Evolutionary conservation across 495 filamentous ascomycete species (phyloP).

Genomic region (Aspergillus diversus): DNA sequence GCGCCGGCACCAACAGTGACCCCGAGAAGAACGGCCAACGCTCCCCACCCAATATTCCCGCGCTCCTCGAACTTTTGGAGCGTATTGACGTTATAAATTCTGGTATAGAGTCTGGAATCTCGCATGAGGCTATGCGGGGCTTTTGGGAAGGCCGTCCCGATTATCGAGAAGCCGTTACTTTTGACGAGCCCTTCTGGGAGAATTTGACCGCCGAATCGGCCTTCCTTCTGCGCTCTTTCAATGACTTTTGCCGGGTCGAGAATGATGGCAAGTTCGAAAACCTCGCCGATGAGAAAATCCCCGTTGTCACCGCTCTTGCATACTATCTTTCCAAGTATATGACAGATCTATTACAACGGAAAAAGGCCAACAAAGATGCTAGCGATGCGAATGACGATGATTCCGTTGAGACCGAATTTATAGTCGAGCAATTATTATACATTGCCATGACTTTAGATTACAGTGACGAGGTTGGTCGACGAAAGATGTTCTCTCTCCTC

Average conservation of each 20-base stretch:
- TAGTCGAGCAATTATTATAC: conserved; percentile 91
- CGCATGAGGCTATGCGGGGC: conserved; percentile 86
- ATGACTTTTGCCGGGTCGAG: conserved; percentile 81
- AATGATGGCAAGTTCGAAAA: conserved; percentile 70
- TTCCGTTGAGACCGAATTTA: conserved; percentile 84
- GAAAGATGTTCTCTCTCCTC: conserved; percentile 92
- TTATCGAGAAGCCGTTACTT: conserved; percentile 78
- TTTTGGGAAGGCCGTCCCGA: conserved; percentile 96
- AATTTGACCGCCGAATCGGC: conserved; percentile 80
- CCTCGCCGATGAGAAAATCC: conserved; percentile 87
- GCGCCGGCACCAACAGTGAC: conserved; percentile 64
- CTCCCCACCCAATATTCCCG: conserved; percentile 69
- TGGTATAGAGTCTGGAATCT: conserved; percentile 85
- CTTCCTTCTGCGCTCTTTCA: conserved; percentile 88
- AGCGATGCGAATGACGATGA: conserved; percentile 77
- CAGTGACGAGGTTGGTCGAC: conserved; percentile 88
- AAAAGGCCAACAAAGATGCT: conserved; percentile 56
- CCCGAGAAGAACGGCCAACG: conserved; percentile 50
- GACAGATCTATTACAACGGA: conserved; percentile 70
- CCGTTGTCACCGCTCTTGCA: conserved; percentile 87
- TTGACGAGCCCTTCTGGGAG: conserved; percentile 89
- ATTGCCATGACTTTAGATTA: conserved; percentile 92
- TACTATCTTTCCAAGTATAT: conserved; percentile 80
- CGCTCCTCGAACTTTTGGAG: conserved; percentile 86
- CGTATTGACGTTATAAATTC: conserved; percentile 92